Base-by-base conservation (phyloP, 208 protist genomes). In the Naegleria lovaniensis region DNA sequence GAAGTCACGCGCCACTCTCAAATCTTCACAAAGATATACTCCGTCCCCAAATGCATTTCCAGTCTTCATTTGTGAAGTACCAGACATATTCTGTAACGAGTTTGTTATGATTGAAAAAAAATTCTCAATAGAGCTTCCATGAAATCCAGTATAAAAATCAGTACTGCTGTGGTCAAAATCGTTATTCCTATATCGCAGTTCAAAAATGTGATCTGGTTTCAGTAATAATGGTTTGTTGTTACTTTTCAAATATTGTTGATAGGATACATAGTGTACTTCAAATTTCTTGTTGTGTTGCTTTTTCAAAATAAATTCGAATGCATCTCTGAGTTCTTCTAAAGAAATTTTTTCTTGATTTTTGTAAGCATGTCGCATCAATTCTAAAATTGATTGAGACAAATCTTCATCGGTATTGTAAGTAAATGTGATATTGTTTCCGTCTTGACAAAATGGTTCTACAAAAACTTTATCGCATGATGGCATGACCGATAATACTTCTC, bases 161-260 rank as follows among this genome's bases (percentile, higher is more conserved):
- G 9, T 40, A 33, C 33, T 84, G 11, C 11, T 33, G 11, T 33
- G 7, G 29, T 84, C 76, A 67, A 67, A 67, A 29, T 67, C 55
- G 19, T 67, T 29, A 67, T 29, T 67, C 2, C 33, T 33, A 39
- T 84, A 40, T 40, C 11, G 16, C 6, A 84, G 15, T 84, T 84
- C 76, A 84, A 84, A 84, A 38, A 84, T 40, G 29, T 84, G 76
- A 84, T 84, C 76, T 41, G 76, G 76, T 16, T 41, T 84, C 38
- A 84, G 16, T 16, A 41, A 15, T 84, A 40, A 40, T 36, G 67
- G 67, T 84, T 41, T 84, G 16, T 16, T 15, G 22, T 67, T 67
- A 38, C 33, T 39, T 84, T 41, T 84, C 6, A 41, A 84, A 84
- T 41, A 33, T 33, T 84, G 25, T 36, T 84, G 29, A 15, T 41